A percentile compares a stretch with the other conserved stretches of the same genome.
These are phyloP conservation scores for Hamigera avellanea DNA, from an alignment of 495 filamentous ascomycete genomes.

Conservation along the genomic window DNA sequence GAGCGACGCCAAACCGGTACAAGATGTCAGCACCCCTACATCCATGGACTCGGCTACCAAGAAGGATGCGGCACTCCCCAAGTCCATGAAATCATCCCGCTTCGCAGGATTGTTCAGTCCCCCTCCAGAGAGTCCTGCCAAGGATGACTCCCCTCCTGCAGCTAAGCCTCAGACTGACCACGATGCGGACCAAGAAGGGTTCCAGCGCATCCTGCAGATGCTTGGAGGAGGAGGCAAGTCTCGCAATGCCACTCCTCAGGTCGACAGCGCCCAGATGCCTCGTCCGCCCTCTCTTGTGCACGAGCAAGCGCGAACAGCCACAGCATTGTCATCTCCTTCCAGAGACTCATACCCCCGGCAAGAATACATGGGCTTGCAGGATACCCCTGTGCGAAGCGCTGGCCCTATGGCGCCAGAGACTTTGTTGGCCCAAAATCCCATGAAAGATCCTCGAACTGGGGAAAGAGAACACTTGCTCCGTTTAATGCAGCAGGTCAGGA, in stretches of 20 bases:
- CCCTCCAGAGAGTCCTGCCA: conserved; percentile 43
- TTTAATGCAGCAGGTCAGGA: conserved; percentile 39
- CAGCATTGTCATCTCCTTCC: conserved; percentile 24
- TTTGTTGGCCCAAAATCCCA: conserved; percentile 15
- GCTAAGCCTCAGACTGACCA: conserved; percentile 22
- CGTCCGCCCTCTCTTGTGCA: conserved; percentile 19
- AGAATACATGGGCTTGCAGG: conserved; percentile 17
- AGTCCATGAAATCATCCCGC: conserved; percentile 52
- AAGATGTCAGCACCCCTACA: conserved; percentile 13
- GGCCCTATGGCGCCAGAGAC: conserved; percentile 18
- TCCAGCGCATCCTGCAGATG: conserved; percentile 79
- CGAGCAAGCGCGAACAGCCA: conserved; percentile 20
- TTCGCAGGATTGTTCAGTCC: conserved; percentile 76
- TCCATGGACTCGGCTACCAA: conserved; percentile 18
- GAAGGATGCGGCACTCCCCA: conserved; percentile 14
- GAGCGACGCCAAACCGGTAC: conserved; percentile 31
- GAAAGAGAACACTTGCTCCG: conserved; percentile 40
- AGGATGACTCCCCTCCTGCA: conserved; percentile 28
- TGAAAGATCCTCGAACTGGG: conserved; percentile 24
- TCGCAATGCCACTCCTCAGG: conserved; percentile 29
- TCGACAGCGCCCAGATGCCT: conserved; percentile 17
- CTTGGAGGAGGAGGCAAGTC: conserved; percentile 44
- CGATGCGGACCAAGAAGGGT: conserved; percentile 76
- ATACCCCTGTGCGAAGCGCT: conserved; percentile 6
- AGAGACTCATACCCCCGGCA: conserved; percentile 19